These are phyloP conservation scores for Suhomyces wounanorum DNA, from an alignment of 1,139 yeast species.

Conservation along the genomic window DNA sequence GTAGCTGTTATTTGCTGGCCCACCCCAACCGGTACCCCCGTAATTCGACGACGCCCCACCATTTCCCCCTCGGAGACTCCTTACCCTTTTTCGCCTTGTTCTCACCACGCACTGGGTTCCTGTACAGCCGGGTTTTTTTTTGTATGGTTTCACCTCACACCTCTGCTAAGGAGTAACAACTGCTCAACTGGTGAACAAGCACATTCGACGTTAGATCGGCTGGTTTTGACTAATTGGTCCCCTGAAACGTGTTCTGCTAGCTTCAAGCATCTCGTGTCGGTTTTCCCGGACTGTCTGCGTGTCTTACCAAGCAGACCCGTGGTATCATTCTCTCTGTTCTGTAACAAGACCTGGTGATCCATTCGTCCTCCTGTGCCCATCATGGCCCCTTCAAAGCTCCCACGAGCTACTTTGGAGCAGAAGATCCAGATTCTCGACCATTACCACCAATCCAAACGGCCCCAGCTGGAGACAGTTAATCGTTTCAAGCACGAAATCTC, in stretches of 20 bases:
- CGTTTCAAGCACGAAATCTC: slow-evolving; percentile 49
- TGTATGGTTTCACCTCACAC: slow-evolving; percentile 3
- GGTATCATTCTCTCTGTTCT: neutral
- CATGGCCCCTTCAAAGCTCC: slow-evolving; percentile 34
- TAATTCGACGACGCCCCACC: neutral
- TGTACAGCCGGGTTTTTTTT: slow-evolving; percentile 1
- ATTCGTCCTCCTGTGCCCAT: neutral
- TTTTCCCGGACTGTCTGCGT: neutral
- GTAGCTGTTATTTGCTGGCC: neutral
- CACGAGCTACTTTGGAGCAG: slow-evolving; percentile 61
- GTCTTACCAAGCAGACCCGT: neutral
- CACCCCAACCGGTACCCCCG: neutral
- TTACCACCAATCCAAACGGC: slow-evolving; percentile 49
- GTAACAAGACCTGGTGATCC: neutral
- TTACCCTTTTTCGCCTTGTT: neutral
- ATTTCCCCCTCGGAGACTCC: neutral
- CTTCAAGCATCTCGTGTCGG: neutral
- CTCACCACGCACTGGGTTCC: neutral
- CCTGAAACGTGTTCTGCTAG: neutral
- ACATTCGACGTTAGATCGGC: neutral
- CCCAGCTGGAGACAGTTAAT: slow-evolving; percentile 62
- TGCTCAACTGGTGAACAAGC: neutral
- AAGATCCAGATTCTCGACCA: slow-evolving; percentile 56
- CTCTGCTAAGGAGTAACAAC: slow-evolving; percentile 4
- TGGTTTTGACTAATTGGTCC: neutral